Evolutionary conservation across 495 filamentous ascomycete species (phyloP).

Genomic region (Aspergillus saccharolyticus): DNA sequence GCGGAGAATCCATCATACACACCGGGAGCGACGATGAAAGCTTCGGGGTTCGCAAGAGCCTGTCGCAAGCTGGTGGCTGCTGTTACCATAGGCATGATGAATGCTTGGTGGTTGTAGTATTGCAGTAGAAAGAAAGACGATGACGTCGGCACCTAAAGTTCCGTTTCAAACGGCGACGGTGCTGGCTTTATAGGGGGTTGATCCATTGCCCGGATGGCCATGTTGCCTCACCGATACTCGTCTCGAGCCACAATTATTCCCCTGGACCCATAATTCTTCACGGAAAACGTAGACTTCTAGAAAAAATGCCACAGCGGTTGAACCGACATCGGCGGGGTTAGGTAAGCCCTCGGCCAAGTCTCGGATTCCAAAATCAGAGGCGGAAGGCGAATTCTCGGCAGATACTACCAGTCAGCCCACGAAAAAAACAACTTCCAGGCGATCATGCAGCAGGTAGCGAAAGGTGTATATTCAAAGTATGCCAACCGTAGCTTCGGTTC

Average conservation of each 20-base stretch:
- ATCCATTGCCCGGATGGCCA: not conserved
- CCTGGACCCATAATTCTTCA: not conserved
- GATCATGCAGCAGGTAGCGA: no score
- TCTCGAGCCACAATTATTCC: not conserved
- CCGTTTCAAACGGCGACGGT: not conserved
- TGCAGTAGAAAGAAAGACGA: not conserved
- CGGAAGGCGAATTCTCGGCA: not conserved
- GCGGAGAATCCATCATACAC: conserved; percentile 69
- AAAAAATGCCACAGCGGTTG: not conserved
- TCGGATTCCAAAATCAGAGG: not conserved
- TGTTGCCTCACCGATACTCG: not conserved
- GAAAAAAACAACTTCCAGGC: no score
- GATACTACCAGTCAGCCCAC: not conserved
- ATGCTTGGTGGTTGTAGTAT: not conserved
- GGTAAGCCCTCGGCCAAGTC: not conserved
- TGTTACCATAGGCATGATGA: conserved; percentile 27
- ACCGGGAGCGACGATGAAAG: conserved; percentile 46
- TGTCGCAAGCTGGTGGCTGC: conserved; percentile 29
- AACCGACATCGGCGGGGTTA: conserved; percentile 7
- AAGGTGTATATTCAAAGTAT: no score
- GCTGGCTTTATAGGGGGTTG: not conserved
- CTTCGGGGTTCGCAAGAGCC: conserved; percentile 21
- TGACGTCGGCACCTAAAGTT: not conserved
- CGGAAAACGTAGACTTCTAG: not conserved
- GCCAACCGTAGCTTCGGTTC: not conserved